Base-by-base conservation (phyloP, 768 basidiomycete species). In the Heimioporus sp. region DNA sequence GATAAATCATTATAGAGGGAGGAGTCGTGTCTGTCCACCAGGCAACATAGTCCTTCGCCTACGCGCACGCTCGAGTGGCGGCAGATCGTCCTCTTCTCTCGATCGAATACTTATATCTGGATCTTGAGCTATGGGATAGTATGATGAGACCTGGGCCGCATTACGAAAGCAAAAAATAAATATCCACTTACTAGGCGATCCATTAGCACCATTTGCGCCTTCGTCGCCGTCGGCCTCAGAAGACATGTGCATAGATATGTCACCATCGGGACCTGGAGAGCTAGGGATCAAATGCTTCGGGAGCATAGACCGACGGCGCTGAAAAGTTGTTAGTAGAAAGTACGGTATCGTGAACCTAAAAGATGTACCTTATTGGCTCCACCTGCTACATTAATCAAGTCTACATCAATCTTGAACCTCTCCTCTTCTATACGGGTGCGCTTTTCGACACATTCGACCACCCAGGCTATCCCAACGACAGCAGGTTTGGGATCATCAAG, bases 401-500 rank as follows among this genome's bases (percentile, higher is more conserved):
- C 83, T 4, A 91, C 69, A 60, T 90, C 82, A 46, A 92, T 77
- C 31, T 83, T 69, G 63, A 83, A 89, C 40, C 72, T 76, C 4
- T 72, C 66, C 64, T 92, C 92, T 20, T 86, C 88, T 4, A 87
- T 80, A 41, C 70, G 79, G 36, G 67, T 67, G 41, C 78, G 76
- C 55, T 83, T 80, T 60, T 93, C 91, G 2, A 80, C 86, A 57
- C 91, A 95, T 62, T 90, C 85, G 2, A 93, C 88, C 5, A 95
- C 87, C 92, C 92, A 94, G 16, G 82, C 86, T 58, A 93, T 90
- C 9, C 90, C 88, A 15, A 96, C 87, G 15, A 92, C 83, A 21
- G 72, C 57, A 0, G 92, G 92, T 61, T 85, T 78, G 62, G 66
- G 88, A 37, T 90, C 85, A 41, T 81, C 73, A 20, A 90, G 71